Conservation (phyloP, 2,329 filamentous ascomycete genomes). For the Metarhizium guizhouense region DNA sequence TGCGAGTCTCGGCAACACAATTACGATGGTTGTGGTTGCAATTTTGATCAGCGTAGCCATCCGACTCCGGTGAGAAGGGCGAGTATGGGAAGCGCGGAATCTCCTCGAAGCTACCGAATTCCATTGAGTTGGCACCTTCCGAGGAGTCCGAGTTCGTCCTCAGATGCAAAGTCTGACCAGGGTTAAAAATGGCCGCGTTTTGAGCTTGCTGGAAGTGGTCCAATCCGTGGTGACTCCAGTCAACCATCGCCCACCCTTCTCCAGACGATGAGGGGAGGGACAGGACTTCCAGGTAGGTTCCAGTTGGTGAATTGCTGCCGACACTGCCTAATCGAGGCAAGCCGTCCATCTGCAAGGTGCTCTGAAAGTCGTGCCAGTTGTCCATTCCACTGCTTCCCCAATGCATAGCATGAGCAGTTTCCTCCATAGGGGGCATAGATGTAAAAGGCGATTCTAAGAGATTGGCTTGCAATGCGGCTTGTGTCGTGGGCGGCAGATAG, state of each 20-base stretch:
- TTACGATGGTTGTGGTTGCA: slow-evolving; percentile 38
- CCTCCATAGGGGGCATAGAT: slow-evolving; percentile 47
- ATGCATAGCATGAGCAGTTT: slow-evolving; percentile 44
- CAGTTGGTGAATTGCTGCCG: slow-evolving; percentile 36
- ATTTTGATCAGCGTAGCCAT: slow-evolving; percentile 56
- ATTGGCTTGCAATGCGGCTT: slow-evolving; percentile 53
- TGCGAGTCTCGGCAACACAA: slow-evolving; percentile 48
- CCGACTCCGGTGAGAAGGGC: slow-evolving; percentile 76
- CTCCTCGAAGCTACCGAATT: slow-evolving; percentile 77
- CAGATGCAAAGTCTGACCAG: slow-evolving; percentile 80
- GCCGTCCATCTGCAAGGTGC: slow-evolving; percentile 44
- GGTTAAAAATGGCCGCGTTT: slow-evolving; percentile 75
- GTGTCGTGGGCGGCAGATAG: slow-evolving; percentile 53
- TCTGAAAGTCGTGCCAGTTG: slow-evolving; percentile 73
- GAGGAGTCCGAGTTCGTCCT: slow-evolving; percentile 82
- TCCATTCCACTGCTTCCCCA: slow-evolving; percentile 56
- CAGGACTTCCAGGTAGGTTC: slow-evolving; percentile 69
- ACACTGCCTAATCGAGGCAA: slow-evolving; percentile 31
- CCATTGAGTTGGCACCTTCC: slow-evolving; percentile 55
- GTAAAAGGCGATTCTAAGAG: slow-evolving; percentile 56
- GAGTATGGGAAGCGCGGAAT: slow-evolving; percentile 61
- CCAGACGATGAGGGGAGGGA: slow-evolving; percentile 76
- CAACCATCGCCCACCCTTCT: slow-evolving; percentile 78
- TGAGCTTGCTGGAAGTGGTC: slow-evolving; percentile 50
- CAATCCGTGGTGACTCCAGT: slow-evolving; percentile 58